Conservation (phyloP, 1,284 basidiomycete species). For the Irpex sp. region DNA sequence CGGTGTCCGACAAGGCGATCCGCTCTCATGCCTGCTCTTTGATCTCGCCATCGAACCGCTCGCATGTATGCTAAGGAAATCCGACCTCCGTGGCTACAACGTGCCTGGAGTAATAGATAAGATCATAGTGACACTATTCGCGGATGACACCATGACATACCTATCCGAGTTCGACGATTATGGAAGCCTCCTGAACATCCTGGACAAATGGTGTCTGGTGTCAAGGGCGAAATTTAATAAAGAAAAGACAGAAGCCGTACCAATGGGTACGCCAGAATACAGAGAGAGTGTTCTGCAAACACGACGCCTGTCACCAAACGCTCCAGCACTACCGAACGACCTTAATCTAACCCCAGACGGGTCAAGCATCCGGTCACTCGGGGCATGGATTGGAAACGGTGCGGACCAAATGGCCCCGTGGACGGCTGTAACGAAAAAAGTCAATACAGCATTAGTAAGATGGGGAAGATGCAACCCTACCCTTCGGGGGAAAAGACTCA, state of each 20-base stretch:
- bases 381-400: too few relatives aligned
- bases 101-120: slow-evolving; percentile 11
- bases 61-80: slow-evolving; percentile 15
- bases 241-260: slow-evolving; percentile 30
- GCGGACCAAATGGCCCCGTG: too few relatives aligned
- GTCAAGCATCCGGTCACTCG: too few relatives aligned
- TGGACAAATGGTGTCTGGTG: slow-evolving; percentile 26
- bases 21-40: slow-evolving; percentile 26
- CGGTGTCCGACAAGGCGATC: slow-evolving; percentile 30
- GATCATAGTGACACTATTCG: slow-evolving; percentile 24
- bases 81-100: slow-evolving; percentile 13
- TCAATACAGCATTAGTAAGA: too few relatives aligned
- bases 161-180: slow-evolving; percentile 17
- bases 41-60: slow-evolving; percentile 23
- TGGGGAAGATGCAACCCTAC: too few relatives aligned
- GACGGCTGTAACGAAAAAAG: too few relatives aligned
- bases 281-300: background rate
- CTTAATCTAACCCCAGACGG: too few relatives aligned
- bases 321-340: too few relatives aligned
- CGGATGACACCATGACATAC: slow-evolving; percentile 27
- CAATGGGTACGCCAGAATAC: too few relatives aligned
- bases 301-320: too few relatives aligned
- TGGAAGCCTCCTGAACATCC: slow-evolving; percentile 14
- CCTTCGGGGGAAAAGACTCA: too few relatives aligned
- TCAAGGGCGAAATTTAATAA: slow-evolving; percentile 31